phyloP scores from a whole-genome alignment of 176 grass and related monocot species.

The Chloris gayana region DNA sequence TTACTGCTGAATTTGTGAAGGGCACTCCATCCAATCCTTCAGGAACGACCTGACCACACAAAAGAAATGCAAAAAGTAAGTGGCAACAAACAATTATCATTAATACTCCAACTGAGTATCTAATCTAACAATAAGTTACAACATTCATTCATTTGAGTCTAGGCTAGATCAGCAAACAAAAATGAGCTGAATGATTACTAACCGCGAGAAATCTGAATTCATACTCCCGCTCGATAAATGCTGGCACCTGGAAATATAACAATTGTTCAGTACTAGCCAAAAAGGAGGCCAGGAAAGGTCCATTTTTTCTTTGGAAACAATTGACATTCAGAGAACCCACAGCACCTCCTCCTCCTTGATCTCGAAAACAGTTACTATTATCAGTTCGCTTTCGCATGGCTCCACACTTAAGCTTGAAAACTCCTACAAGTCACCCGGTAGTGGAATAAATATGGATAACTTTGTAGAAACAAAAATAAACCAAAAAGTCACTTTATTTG shows the following conservation, averaged over 20 bases:
- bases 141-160: background rate
- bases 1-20: conserved; percentile 77
- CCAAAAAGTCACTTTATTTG: background rate
- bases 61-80: background rate
- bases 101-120: conserved; percentile 19
- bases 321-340: background rate
- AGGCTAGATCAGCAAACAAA: background rate
- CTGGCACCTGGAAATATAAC: conserved; percentile 59
- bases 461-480: conserved; percentile 6
- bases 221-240: conserved; percentile 89
- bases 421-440: conserved; percentile 59
- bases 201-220: conserved; percentile 95
- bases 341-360: conserved; percentile 76
- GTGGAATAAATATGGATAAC: conserved; percentile 22
- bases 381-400: conserved; percentile 58
- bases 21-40: conserved; percentile 68
- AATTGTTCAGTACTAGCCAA: conserved; percentile 4
- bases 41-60: conserved; percentile 63
- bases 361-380: conserved; percentile 87
- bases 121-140: conserved; percentile 4
- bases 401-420: conserved; percentile 91
- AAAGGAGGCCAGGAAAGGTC: background rate
- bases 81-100: background rate
- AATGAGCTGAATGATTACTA: conserved; percentile 22
- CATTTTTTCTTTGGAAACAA: background rate